Percentiles rank a stretch among this genome's conserved stretches.
Conservation (phyloP, 2,329 filamentous ascomycete species). For the Ampelomyces quisqualis region DNA sequence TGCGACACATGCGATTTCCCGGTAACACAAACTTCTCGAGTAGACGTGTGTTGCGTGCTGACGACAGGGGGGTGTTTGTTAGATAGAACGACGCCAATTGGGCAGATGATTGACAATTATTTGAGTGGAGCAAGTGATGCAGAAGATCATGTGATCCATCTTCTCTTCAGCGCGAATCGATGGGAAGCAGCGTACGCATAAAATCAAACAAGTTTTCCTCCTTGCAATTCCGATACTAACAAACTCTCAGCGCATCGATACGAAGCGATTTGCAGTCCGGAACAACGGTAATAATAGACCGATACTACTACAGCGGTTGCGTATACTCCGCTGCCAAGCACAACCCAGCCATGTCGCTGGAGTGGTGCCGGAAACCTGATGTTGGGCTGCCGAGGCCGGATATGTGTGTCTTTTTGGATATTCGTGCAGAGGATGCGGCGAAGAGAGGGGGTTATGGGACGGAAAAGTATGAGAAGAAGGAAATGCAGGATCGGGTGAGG, state of each 20-base stretch:
- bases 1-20: slow-evolving; percentile 66
- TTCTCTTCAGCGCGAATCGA: slow-evolving; percentile 86
- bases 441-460: slow-evolving; percentile 81
- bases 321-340: slow-evolving; percentile 90
- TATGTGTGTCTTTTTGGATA: slow-evolving; percentile 81
- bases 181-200: slow-evolving; percentile 66
- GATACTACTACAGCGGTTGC: slow-evolving; percentile 93
- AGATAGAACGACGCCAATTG: slow-evolving; percentile 83
- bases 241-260: slow-evolving; percentile 37
- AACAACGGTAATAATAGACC: slow-evolving; percentile 78
- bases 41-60: too few relatives aligned
- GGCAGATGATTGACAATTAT: slow-evolving; percentile 82
- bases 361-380: slow-evolving; percentile 84
- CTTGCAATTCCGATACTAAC: background rate
- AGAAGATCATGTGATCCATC: slow-evolving; percentile 86
- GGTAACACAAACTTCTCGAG: slow-evolving; percentile 52
- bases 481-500: slow-evolving; percentile 78
- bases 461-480: slow-evolving; percentile 83
- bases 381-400: slow-evolving; percentile 85
- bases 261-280: slow-evolving; percentile 59
- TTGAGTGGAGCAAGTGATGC: slow-evolving; percentile 70
- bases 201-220: too few relatives aligned
- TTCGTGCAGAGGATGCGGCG: slow-evolving; percentile 70
- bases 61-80: too few relatives aligned
- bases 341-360: slow-evolving; percentile 66